A percentile compares a stretch with the other conserved stretches of the same genome.
Conservation (phyloP, 371 early-diverging fungal genomes). For the Mucor sp. region DNA sequence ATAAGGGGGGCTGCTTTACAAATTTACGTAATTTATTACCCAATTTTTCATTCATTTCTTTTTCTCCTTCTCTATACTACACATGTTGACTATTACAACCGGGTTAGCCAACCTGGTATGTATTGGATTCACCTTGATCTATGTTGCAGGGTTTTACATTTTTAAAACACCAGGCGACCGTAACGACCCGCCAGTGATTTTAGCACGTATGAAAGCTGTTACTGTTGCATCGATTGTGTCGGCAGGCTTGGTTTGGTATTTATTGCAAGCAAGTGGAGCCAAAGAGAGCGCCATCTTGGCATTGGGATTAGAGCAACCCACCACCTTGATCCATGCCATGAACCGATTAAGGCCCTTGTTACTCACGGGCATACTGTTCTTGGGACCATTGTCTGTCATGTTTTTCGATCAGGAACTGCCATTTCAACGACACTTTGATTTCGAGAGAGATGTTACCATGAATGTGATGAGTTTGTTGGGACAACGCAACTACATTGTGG, state of each 20-base stretch:
- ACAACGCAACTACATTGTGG: constrained; percentile 49
- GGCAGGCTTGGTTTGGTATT: constrained; percentile 21
- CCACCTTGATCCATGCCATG: neutral
- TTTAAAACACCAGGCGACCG: constrained; percentile 28
- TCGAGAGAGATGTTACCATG: constrained; percentile 20
- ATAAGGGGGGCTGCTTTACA: too few species aligned
- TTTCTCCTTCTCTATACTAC: neutral
- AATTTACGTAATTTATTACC: neutral
- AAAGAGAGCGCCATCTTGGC: neutral
- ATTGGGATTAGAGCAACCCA: constrained; percentile 5
- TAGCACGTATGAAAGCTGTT: constrained; percentile 42
- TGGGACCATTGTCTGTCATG: constrained; percentile 52
- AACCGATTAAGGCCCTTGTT: constrained; percentile 22
- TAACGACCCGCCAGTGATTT: constrained; percentile 42
- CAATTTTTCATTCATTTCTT: neutral
- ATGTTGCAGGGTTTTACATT: constrained; percentile 46
- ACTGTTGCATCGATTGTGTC: constrained; percentile 28
- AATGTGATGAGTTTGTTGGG: constrained; percentile 29
- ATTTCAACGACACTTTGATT: constrained; percentile 36
- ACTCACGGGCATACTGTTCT: constrained; percentile 42
- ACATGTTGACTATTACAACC: neutral
- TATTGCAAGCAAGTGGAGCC: neutral
- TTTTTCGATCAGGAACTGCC: constrained; percentile 41
- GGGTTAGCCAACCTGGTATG: constrained; percentile 39
- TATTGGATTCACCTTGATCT: constrained; percentile 34